Evolutionary conservation across 2,329 filamentous ascomycete genomes (phyloP), one percentile per base, ranked within the genome.

Genomic region (Camillea tinctor): DNA sequence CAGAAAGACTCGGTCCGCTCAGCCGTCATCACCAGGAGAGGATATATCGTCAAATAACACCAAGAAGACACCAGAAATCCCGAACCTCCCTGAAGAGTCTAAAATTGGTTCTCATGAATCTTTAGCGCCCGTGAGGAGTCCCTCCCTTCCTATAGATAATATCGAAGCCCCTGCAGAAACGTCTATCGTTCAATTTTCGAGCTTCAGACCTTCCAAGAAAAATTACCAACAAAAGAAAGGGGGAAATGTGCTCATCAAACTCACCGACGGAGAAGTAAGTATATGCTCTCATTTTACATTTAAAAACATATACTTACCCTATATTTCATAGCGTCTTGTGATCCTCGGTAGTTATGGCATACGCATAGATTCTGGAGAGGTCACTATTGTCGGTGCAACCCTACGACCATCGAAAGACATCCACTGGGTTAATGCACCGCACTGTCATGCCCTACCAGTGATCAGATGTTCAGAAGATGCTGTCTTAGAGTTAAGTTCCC

Each of bases 341-440:
- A 75, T 89, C 8, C 76, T 92, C 11, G 91, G 91, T 1, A 87
- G 84, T 68, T 95, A 87, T 72, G 85, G 87, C 17, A 71, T 94
- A 26, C 78, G 78, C 13, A 81, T 94, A 0, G 68, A 78, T 8
- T 79, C 79, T 56, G 91, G 91, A 1, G 80, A 86, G 50, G 77
- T 90, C 22, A 87, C 84, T 1, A 73, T 94, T 23, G 82, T 86
- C 15, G 90, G 91, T 17, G 86, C 89, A 6, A 83, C 80, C 6
- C 71, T 94, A 3, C 76, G 77, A 11, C 71, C 81, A 1, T 78
- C 80, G 0, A 75, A 80, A 23, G 72, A 68, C 1, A 70, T 77
- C 5, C 77, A 83, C 64, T 87, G 84, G 78, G 79, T 91, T 17
- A 86, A 85, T 71, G 88, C 89, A 17, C 85, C 90, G 1, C 82